A percentile compares a stretch with the other conserved stretches of the same genome.
These are phyloP conservation scores for Collybia sp. DNA, from an alignment of 768 basidiomycete species.

Conservation along the genomic window DNA sequence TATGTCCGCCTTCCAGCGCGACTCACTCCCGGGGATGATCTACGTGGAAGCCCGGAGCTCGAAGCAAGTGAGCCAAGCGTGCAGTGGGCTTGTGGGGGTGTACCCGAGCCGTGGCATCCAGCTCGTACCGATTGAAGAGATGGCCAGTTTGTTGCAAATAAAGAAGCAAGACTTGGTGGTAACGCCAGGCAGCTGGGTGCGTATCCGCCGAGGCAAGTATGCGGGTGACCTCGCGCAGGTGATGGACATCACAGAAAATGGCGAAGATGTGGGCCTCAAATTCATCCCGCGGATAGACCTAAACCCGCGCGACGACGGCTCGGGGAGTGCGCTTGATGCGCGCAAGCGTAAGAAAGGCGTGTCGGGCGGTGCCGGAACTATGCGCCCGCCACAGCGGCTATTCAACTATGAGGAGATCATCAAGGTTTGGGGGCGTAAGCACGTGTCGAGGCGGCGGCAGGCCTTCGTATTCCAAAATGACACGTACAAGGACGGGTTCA, in stretches of 20 bases:
- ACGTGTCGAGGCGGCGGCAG: constrained; percentile 69
- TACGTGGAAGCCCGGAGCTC: constrained; percentile 93
- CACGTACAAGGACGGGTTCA: constrained; percentile 91
- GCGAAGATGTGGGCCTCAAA: constrained; percentile 88
- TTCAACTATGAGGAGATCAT: constrained; percentile 93
- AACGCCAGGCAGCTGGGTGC: constrained; percentile 88
- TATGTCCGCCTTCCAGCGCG: constrained; percentile 91
- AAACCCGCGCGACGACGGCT: constrained; percentile 78
- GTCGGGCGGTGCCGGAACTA: constrained; percentile 37
- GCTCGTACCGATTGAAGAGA: constrained; percentile 94
- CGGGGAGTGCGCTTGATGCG: constrained; percentile 34
- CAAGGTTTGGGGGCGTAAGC: constrained; percentile 78
- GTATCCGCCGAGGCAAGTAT: constrained; percentile 91
- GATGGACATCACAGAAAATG: constrained; percentile 88
- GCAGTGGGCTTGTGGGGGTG: constrained; percentile 89
- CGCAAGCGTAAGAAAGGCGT: constrained; percentile 76
- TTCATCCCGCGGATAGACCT: constrained; percentile 98
- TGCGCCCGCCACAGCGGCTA: constrained; percentile 85
- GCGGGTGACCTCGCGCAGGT: constrained; percentile 94
- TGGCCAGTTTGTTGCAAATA: constrained; percentile 93
- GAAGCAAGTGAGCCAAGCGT: constrained; percentile 79
- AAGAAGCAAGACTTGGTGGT: constrained; percentile 91
- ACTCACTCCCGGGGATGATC: constrained; percentile 92
- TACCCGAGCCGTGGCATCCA: constrained; percentile 79
- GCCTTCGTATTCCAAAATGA: constrained; percentile 88